A percentile compares a stretch with the other conserved stretches of the same genome.
Evolutionary conservation across 495 filamentous ascomycete species (phyloP).

Genomic region (Aspergillus incahuasiensis): DNA sequence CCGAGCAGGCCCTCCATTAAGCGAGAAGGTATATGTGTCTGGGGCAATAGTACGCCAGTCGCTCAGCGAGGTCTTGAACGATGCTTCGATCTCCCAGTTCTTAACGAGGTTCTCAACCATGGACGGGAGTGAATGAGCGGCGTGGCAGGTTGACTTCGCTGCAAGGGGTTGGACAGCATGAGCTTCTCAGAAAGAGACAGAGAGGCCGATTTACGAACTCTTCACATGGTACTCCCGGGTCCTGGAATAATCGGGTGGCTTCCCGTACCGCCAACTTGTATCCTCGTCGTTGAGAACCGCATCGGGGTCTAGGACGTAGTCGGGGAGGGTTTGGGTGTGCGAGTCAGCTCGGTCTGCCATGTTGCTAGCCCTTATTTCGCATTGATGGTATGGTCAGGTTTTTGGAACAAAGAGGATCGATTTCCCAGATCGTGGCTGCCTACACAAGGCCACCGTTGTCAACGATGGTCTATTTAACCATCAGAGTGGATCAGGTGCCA

Average conservation of each 20-base stretch:
- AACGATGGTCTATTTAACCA: too few relatives aligned
- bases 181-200: background rate
- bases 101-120: conserved; percentile 67
- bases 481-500: too few relatives aligned
- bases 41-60: conserved; percentile 62
- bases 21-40: conserved; percentile 52
- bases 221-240: conserved; percentile 48
- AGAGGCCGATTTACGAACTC: conserved; percentile 38
- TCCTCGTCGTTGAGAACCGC: conserved; percentile 51
- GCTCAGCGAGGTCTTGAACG: conserved; percentile 53
- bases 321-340: conserved; percentile 44
- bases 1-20: conserved; percentile 53
- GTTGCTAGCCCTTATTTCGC: background rate
- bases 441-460: too few relatives aligned
- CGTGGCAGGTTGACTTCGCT: conserved; percentile 54
- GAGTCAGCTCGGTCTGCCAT: too few relatives aligned
- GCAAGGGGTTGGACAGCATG: background rate
- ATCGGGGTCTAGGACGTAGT: conserved; percentile 57
- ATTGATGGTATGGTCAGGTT: too few relatives aligned
- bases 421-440: too few relatives aligned
- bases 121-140: conserved; percentile 48
- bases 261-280: conserved; percentile 55
- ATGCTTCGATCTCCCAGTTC: conserved; percentile 69
- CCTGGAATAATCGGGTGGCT: conserved; percentile 55
- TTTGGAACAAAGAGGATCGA: too few relatives aligned